Conservation (phyloP, 2,329 filamentous ascomycete species). For the Bipolaris cookei region DNA sequence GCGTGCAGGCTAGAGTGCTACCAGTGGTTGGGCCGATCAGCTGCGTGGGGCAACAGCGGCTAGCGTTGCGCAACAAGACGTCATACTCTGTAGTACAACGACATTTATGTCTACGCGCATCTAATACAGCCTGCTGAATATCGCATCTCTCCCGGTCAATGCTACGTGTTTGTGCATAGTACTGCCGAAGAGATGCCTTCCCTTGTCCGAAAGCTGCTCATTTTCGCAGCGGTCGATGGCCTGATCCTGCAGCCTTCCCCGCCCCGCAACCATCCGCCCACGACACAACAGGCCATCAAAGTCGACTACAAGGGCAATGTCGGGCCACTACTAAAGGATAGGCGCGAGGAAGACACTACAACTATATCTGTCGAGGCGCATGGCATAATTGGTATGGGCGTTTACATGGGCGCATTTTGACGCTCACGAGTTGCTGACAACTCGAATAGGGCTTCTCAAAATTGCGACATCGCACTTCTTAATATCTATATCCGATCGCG, state of each 20-base stretch:
- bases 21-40: neutral
- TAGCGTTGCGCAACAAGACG: conserved; percentile 3
- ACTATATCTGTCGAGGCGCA: conserved; percentile 54
- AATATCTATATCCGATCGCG: conserved; percentile 81
- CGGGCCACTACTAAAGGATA: conserved; percentile 53
- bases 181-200: conserved; percentile 66
- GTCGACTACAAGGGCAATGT: conserved; percentile 72
- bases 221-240: conserved; percentile 82
- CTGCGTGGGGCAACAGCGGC: neutral
- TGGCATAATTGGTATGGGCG: conserved; percentile 63
- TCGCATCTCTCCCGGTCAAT: conserved; percentile 4
- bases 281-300: conserved; percentile 64
- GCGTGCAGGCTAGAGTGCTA: neutral
- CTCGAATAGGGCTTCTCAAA: conserved; percentile 76
- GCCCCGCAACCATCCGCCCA: conserved; percentile 60
- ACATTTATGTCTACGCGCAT: conserved; percentile 4
- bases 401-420: neutral
- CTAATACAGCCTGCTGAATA: neutral
- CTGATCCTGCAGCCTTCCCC: conserved; percentile 78
- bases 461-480: conserved; percentile 83
- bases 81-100: conserved; percentile 4
- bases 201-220: conserved; percentile 77
- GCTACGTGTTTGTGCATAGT: conserved; percentile 7
- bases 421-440: conserved; percentile 1
- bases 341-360: conserved; percentile 47